Percentiles rank a stretch among this genome's conserved stretches.
These are phyloP conservation scores for Vaccinium darrowii DNA, from an alignment of 148 eudicot genomes.

Conservation along the genomic window DNA sequence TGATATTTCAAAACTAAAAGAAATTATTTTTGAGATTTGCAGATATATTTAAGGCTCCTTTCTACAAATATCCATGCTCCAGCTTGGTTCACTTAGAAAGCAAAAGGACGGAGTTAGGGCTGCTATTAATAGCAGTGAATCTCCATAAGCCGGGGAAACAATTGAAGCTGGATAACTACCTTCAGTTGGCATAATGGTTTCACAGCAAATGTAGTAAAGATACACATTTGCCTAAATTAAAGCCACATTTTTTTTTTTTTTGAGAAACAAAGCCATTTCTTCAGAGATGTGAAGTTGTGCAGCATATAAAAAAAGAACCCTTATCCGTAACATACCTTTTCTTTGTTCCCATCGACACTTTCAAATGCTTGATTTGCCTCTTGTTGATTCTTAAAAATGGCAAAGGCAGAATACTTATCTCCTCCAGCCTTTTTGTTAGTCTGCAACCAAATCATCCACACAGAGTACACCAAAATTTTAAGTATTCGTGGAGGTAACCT, in stretches of 20 bases:
- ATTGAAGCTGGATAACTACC: background rate
- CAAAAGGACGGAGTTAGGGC: background rate
- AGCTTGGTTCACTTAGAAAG: background rate
- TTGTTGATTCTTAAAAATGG: conserved; percentile 44
- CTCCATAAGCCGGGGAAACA: background rate
- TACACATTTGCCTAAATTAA: background rate
- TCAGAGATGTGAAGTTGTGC: background rate
- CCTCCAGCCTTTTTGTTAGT: conserved; percentile 40
- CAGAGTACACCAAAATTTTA: background rate
- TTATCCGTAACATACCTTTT: conserved; percentile 36
- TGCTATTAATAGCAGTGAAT: background rate
- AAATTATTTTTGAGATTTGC: background rate
- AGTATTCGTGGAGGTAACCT: background rate
- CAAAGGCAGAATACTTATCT: conserved; percentile 54
- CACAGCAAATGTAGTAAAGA: background rate
- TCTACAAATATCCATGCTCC: background rate
- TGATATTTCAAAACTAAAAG: background rate
- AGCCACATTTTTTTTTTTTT: background rate
- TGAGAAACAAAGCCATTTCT: too few relatives aligned
- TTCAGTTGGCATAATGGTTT: background rate
- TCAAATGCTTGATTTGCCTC: conserved; percentile 62
- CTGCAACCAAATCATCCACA: conserved; percentile 33
- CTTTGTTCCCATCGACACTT: conserved; percentile 44
- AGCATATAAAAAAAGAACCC: background rate
- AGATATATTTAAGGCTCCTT: background rate